phyloP scores from a whole-genome alignment of 2,329 filamentous ascomycete species.

The Lecanicillium sp. region DNA sequence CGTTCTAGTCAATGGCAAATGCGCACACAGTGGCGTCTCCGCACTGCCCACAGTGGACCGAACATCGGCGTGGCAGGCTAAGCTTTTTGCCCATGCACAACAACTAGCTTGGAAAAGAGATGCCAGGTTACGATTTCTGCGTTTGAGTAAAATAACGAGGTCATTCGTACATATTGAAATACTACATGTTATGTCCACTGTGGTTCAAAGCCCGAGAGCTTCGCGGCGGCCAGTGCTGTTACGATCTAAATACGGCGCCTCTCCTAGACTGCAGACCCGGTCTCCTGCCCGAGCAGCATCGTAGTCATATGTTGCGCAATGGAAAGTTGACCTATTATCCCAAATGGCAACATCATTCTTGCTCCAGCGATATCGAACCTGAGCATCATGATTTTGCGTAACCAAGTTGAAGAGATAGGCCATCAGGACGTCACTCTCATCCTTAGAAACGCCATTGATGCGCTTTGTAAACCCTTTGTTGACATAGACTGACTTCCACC shows the following conservation, averaged over 20 bases:
- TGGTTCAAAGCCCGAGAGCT: not conserved
- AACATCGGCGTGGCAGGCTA: too few relatives aligned
- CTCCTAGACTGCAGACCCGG: slow-evolving; percentile 44
- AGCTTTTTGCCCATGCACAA: too few relatives aligned
- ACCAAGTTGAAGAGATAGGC: slow-evolving; percentile 44
- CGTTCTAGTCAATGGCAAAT: too few relatives aligned
- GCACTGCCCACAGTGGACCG: too few relatives aligned
- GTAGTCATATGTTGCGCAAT: slow-evolving; percentile 47
- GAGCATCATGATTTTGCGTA: slow-evolving; percentile 48
- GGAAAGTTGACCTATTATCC: slow-evolving; percentile 51
- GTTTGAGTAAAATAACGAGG: too few relatives aligned
- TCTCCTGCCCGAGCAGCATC: slow-evolving; percentile 41
- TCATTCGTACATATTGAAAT: too few relatives aligned
- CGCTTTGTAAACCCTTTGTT: slow-evolving; percentile 41
- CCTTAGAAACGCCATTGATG: slow-evolving; percentile 41
- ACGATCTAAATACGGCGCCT: slow-evolving; percentile 46
- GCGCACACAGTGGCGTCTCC: too few relatives aligned
- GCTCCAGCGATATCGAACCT: slow-evolving; percentile 38
- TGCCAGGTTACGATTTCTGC: too few relatives aligned
- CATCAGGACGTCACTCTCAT: slow-evolving; percentile 40
- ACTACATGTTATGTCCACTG: too few relatives aligned
- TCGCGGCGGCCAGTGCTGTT: slow-evolving; percentile 19
- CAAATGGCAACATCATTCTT: slow-evolving; percentile 36
- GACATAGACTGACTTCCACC: slow-evolving; percentile 49
- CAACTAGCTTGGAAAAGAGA: too few relatives aligned